Evolutionary conservation across 768 basidiomycete genomes (phyloP).

Genomic region (Lanmaoa pseudosensibilis): DNA sequence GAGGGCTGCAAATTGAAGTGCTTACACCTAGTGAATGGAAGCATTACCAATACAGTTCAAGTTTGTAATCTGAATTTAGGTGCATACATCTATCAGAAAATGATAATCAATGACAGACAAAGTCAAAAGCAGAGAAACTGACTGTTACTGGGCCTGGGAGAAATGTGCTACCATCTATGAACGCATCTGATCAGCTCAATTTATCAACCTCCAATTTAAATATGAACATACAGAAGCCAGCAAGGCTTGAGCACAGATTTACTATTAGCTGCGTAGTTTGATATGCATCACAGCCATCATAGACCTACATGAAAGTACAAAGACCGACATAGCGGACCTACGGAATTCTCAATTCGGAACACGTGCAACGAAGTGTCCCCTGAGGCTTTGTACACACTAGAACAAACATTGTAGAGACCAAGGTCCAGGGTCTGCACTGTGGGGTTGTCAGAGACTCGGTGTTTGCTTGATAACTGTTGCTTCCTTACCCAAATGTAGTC

Average conservation of each 20-base stretch:
- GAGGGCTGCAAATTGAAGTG: too few species aligned
- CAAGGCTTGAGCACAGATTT: not conserved
- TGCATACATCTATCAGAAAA: not conserved
- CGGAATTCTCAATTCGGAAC: not conserved
- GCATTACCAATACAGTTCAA: not conserved
- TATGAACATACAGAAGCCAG: not conserved
- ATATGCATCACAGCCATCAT: not conserved
- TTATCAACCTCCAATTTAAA: fast-evolving
- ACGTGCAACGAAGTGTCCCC: too few species aligned
- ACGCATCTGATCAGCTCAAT: not conserved
- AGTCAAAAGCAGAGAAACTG: not conserved
- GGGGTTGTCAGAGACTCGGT: not conserved
- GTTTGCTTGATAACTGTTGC: too few species aligned
- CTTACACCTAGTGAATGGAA: not conserved
- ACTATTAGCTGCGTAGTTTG: not conserved
- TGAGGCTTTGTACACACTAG: not conserved
- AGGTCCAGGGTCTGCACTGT: constrained; percentile 8
- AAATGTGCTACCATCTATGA: not conserved
- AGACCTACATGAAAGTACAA: constrained; percentile 1
- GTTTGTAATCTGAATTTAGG: not conserved
- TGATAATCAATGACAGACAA: not conserved
- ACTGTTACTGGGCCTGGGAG: not conserved
- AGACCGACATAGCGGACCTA: constrained; percentile 8
- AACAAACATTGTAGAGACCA: constrained; percentile 11
- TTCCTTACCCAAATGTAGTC: constrained; percentile 14